These are phyloP conservation scores for Pelargonium australe DNA, from an alignment of 441 rosid genomes.

Conservation along the genomic window DNA sequence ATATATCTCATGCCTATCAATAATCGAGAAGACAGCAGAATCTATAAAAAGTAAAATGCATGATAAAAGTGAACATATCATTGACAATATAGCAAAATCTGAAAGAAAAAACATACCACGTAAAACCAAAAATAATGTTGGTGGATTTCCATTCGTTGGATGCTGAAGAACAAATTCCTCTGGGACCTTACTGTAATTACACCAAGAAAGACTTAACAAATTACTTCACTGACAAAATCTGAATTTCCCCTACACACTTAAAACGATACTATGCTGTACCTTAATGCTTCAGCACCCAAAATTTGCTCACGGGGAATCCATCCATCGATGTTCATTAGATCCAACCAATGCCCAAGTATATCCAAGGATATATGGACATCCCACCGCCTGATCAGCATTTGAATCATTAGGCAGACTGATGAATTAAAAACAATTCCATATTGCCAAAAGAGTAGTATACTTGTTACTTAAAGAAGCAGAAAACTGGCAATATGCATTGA, in stretches of 20 bases:
- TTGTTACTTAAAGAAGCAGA: background rate
- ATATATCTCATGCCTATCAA: too few relatives aligned
- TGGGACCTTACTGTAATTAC: constrained; percentile 80
- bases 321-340: constrained; percentile 74
- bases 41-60: background rate
- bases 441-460: constrained; percentile 13
- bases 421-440: constrained; percentile 18
- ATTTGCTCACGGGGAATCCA: constrained; percentile 99
- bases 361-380: constrained; percentile 67
- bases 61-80: constrained; percentile 7
- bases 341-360: constrained; percentile 87
- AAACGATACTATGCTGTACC: constrained; percentile 38
- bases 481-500: background rate
- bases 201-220: constrained; percentile 22
- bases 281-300: constrained; percentile 88
- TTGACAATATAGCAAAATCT: background rate
- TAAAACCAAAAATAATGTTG: constrained; percentile 85
- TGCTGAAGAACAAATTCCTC: constrained; percentile 82
- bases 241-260: constrained; percentile 16
- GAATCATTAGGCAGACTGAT: constrained; percentile 20
- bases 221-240: constrained; percentile 18
- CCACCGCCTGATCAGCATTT: constrained; percentile 60
- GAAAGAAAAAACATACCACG: constrained; percentile 44
- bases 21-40: background rate
- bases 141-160: constrained; percentile 93